Conservation (phyloP, 2,329 filamentous ascomycete species). For the Xenosphaeropsis pyriputrescens region DNA sequence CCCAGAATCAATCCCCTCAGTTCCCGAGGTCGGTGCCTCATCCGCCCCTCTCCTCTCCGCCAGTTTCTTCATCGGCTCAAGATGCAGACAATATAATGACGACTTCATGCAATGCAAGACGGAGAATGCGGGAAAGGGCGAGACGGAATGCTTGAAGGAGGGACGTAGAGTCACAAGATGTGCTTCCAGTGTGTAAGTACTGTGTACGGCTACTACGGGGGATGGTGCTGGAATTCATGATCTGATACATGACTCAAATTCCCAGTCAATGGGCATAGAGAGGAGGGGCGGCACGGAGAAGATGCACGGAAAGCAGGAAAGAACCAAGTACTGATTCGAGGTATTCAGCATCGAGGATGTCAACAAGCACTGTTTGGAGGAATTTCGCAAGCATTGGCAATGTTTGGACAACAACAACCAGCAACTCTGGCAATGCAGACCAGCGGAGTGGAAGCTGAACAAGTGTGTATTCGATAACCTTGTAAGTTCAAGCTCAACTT, state of each 20-base stretch:
- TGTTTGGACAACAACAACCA: conserved; percentile 98
- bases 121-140: conserved; percentile 78
- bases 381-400: conserved; percentile 90
- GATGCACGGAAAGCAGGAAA: background rate
- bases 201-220: background rate
- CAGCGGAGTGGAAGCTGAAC: conserved; percentile 79
- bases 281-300: conserved; percentile 4
- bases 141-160: conserved; percentile 92
- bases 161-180: conserved; percentile 93
- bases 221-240: background rate
- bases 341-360: conserved; percentile 69
- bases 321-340: conserved; percentile 2
- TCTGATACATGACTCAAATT: too few species aligned
- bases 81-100: conserved; percentile 92
- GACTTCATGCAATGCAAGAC: conserved; percentile 99
- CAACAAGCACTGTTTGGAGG: conserved; percentile 81
- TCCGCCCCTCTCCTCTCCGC: conserved; percentile 87
- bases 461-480: conserved; percentile 92
- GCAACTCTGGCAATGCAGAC: conserved; percentile 89
- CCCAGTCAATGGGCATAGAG: background rate
- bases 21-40: conserved; percentile 84
- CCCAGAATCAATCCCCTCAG: conserved; percentile 79
- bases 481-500: conserved; percentile 37
- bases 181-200: conserved; percentile 78
- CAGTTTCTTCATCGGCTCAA: conserved; percentile 90